Percentiles rank a stretch among this genome's conserved stretches.
These are phyloP conservation scores for Wickerhamomyces sp. DNA, from an alignment of 1,139 yeast species.

Conservation along the genomic window DNA sequence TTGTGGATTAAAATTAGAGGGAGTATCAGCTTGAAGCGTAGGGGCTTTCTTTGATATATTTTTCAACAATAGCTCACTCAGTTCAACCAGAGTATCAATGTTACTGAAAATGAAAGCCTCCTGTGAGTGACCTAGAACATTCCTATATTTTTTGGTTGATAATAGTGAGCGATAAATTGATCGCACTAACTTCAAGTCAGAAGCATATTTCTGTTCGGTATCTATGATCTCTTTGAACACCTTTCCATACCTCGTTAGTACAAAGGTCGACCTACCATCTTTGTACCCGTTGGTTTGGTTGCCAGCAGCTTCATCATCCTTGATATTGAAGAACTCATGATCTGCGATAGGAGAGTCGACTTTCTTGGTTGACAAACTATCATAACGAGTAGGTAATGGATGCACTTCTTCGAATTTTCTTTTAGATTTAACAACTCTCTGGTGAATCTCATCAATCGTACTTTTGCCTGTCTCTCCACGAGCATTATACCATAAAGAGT, in stretches of 20 bases:
- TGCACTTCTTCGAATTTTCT: constrained; percentile 8
- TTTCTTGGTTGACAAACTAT: constrained; percentile 21
- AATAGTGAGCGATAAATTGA: constrained; percentile 26
- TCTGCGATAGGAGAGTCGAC: constrained; percentile 26
- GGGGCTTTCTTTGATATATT: constrained; percentile 16
- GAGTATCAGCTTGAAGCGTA: too few species aligned
- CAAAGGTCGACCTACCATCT: too few species aligned
- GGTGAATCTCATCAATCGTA: constrained; percentile 21
- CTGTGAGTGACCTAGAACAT: constrained; percentile 25
- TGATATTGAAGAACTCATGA: constrained; percentile 6
- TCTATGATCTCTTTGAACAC: constrained; percentile 22
- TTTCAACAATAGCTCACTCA: constrained; percentile 26
- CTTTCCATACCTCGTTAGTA: constrained; percentile 19
- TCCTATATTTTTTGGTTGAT: constrained; percentile 21
- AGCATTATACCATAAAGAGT: constrained; percentile 26
- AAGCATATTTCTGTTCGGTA: constrained; percentile 26
- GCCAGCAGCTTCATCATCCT: constrained; percentile 7
- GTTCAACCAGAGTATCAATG: constrained; percentile 30
- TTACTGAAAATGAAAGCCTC: constrained; percentile 33
- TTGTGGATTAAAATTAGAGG: too few species aligned
- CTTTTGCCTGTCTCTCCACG: constrained; percentile 23
- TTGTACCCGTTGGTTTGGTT: too few species aligned
- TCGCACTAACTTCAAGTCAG: constrained; percentile 22
- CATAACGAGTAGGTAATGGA: constrained; percentile 12
- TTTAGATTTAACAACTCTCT: constrained; percentile 9